Base-by-base conservation (phyloP, 371 early-diverging fungal species). In the Fennellomyces sp. region DNA sequence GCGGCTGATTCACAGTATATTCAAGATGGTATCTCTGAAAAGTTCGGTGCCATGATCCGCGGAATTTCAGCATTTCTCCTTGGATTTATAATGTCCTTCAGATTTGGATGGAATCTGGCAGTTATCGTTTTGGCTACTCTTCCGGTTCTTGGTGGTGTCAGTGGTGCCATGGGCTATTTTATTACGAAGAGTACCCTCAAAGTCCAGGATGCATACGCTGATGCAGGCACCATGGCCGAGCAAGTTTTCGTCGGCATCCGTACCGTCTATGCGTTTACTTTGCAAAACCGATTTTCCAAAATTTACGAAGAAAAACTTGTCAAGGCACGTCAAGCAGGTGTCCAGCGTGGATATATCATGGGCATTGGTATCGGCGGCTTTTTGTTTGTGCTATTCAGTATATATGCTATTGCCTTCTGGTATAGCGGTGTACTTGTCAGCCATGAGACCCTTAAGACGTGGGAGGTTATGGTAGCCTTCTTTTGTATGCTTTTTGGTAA, bases 21-120 rank as follows among this genome's bases (percentile, higher is more conserved):
- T 38, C 88, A 89, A 60, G 90, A 89, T 75, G 90, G 95, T 26
- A 86, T 92, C 10, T 78, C 83, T n/a, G 93, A 90, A 39, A 95
- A 95, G 69, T 80, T 89, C 23, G 87, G 88, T 30, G 56, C 84
- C 25, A 65, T 86, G 12, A 50, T 93, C 42, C 85, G 85, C 68
- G 79, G 76, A 58, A 27, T 75, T 5, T 59, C 88, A 17, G 80
- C 87, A n/a, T 96, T 95, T 56, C 47, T 93, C 5, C 66, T 89
- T 7, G 93, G 92, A 7, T 85, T 93, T 56, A 69, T 90, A n/a
- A 81, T 95, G 38, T 94, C 91, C 25, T 94, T 95, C 56, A 52
- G 63, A 33, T 95, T 60, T 45, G 88, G 90, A 2, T 94, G 94
- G 94, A 81, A 82, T 60, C 81, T 96, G 52, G 87, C 60, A 29